phyloP scores from a whole-genome alignment of 306 rosid genomes.

The Sphenostylis stenocarpa region DNA sequence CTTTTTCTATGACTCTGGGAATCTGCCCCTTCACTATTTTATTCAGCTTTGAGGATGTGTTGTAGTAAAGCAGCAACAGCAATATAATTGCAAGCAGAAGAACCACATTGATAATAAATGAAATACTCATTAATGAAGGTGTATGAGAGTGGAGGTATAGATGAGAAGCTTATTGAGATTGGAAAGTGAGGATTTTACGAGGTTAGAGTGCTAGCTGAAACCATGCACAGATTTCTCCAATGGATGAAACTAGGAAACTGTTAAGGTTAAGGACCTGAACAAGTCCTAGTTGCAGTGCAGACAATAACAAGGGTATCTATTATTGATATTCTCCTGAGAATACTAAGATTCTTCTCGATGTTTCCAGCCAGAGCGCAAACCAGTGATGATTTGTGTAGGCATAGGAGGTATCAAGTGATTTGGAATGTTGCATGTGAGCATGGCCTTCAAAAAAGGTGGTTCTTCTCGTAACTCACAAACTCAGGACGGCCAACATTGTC shows the following conservation, averaged over 20 bases:
- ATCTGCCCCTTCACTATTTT: constrained; percentile 38
- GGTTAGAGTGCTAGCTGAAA: not conserved
- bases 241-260: not conserved
- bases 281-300: constrained; percentile 33
- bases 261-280: not conserved
- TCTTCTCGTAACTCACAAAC: constrained; percentile 6
- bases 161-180: constrained; percentile 9
- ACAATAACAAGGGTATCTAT: constrained; percentile 37
- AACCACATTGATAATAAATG: constrained; percentile 38
- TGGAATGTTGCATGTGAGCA: constrained; percentile 4
- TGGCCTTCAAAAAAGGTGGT: not conserved
- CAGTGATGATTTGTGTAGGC: not conserved
- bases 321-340: constrained; percentile 38
- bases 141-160: not conserved
- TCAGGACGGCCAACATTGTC: constrained; percentile 30
- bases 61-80: constrained; percentile 46
- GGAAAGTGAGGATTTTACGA: constrained; percentile 6
- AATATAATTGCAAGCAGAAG: constrained; percentile 45
- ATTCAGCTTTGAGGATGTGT: constrained; percentile 47
- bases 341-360: constrained; percentile 18
- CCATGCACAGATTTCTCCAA: constrained; percentile 9
- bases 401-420: constrained; percentile 20
- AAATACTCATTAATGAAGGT: not conserved
- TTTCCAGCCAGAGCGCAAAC: not conserved
- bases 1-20: not conserved